A percentile compares a stretch with the other conserved stretches of the same genome.
Evolutionary conservation across 2,329 filamentous ascomycete genomes (phyloP).

Genomic region (Pezicula neosporulosa): DNA sequence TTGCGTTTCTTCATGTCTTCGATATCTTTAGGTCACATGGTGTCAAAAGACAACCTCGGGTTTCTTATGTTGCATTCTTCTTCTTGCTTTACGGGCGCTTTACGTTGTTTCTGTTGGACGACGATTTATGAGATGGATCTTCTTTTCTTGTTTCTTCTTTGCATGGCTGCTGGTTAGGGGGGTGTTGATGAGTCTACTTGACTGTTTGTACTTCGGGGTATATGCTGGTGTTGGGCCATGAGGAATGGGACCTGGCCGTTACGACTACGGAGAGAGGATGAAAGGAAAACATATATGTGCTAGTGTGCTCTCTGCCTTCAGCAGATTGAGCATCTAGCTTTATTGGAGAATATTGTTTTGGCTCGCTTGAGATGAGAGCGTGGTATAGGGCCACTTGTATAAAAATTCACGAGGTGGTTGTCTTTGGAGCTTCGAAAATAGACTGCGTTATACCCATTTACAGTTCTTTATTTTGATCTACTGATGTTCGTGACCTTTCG

Average conservation of each 20-base stretch:
- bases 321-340: constrained; percentile 8
- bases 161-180: neutral
- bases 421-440: constrained; percentile 8
- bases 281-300: constrained; percentile 1
- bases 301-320: constrained; percentile 7
- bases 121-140: neutral
- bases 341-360: neutral
- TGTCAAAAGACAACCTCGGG: neutral
- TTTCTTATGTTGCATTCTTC: constrained; percentile 3
- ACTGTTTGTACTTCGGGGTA: neutral
- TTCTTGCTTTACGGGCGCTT: neutral
- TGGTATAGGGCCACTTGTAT: neutral
- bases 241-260: neutral
- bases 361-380: neutral
- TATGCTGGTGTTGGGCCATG: constrained; percentile 1
- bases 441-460: constrained; percentile 15
- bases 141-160: constrained; percentile 1
- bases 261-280: constrained; percentile 3
- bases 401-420: constrained; percentile 1
- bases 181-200: neutral
- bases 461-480: too few species aligned
- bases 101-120: neutral
- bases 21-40: constrained; percentile 4
- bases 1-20: constrained; percentile 10
- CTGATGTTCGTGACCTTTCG: too few species aligned